Base-by-base conservation (phyloP, 2,329 filamentous ascomycete genomes). In the Trichoderma sp. region DNA sequence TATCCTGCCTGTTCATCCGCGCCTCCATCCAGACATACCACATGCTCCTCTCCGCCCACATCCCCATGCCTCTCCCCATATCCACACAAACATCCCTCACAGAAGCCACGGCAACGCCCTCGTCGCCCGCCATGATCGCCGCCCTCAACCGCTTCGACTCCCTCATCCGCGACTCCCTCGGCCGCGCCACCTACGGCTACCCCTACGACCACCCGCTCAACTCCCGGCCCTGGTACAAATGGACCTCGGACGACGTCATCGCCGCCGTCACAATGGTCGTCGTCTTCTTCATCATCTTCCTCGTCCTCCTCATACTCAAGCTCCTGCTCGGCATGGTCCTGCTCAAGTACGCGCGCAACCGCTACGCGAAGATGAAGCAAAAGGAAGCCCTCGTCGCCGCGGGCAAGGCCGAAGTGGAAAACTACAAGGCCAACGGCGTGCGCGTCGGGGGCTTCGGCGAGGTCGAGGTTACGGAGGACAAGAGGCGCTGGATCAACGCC, bases 21-120 rank as follows among this genome's bases (percentile, higher is more conserved):
- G 93, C 96, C 56, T 94, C 92, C 1, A 86, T 98, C 52, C 95
- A 99, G 77, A 97, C 94, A 7, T 99, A 98, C 79, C 92, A 97
- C 80, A 98, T 98, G 94, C 97, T 98, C 75, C 86, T 98, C 15
- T 92, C 94, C 4, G 94, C 92, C 0, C 90, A 97, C 74, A 84
- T 97, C 37, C 91, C 93, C 0, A 86, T 91, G 9, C 92, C 92
- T 0, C 83, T 92, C 0, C 82, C 87, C 29, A 83, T 89, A 29
- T 88, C 89, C 4, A 83, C 87, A 32, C 86, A 90, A 57, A 89
- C 90, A 19, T 86, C 90, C 6, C 80, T 92, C 15, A 83, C 86
- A 4, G 81, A 89, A 4, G 90, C 92, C 50, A 87, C 87, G 0
- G 83, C 87, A 0, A 81, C 84, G 3, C 85, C 86, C 0, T 84